These are phyloP conservation scores for Nymphaea colorata DNA, from an alignment of 164 flowering plant species.

Conservation along the genomic window DNA sequence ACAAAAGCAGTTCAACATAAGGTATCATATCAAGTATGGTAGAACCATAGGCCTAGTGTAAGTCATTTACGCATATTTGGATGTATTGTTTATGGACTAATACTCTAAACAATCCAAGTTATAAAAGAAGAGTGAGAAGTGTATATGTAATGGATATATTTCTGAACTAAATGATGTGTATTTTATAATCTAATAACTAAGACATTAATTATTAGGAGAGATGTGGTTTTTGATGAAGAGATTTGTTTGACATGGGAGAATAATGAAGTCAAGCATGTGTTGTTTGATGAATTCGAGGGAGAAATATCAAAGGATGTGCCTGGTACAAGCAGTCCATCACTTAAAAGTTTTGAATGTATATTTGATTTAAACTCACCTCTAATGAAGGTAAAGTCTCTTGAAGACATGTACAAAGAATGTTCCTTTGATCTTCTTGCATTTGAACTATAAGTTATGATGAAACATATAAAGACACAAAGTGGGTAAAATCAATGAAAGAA, in stretches of 20 bases:
- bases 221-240: not conserved
- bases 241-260: not conserved
- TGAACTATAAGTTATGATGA: too few relatives aligned
- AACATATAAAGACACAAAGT: too few relatives aligned
- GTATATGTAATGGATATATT: conserved; percentile 8
- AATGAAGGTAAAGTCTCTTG: too few relatives aligned
- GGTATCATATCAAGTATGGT: conserved; percentile 10
- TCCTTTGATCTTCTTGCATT: too few relatives aligned
- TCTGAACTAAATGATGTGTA: conserved; percentile 4
- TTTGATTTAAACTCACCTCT: too few relatives aligned
- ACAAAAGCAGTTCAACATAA: conserved; percentile 1
- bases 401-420: too few relatives aligned
- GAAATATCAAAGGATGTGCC: too few relatives aligned
- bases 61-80: conserved; percentile 3
- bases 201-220: conserved; percentile 2
- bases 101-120: not conserved
- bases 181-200: not conserved
- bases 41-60: conserved; percentile 2
- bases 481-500: too few relatives aligned
- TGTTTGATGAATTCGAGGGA: not conserved
- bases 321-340: not conserved
- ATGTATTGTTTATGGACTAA: conserved; percentile 5
- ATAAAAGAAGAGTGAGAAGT: conserved; percentile 6
- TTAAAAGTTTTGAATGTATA: too few relatives aligned
- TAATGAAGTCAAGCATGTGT: not conserved